A percentile compares a stretch with the other conserved stretches of the same genome.
These are phyloP conservation scores for Nakazawaea wickerhamii DNA, from an alignment of 805 yeast genomes.

Conservation along the genomic window DNA sequence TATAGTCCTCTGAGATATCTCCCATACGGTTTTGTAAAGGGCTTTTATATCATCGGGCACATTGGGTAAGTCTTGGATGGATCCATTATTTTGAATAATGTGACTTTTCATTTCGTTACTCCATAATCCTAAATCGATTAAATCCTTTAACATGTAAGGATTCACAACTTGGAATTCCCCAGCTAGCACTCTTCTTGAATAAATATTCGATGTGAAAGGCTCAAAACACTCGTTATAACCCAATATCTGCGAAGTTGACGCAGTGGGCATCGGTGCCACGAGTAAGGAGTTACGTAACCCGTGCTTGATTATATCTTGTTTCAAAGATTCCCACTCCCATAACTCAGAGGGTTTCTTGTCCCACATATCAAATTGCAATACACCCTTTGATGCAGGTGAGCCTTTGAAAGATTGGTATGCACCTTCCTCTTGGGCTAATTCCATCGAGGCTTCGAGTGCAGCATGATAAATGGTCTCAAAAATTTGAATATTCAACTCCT, in stretches of 20 bases:
- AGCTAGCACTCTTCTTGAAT: slow-evolving; percentile 56
- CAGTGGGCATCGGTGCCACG: slow-evolving; percentile 65
- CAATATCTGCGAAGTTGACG: slow-evolving; percentile 59
- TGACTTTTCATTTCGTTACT: slow-evolving; percentile 51
- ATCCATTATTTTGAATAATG: slow-evolving; percentile 53
- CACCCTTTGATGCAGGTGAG: slow-evolving; percentile 55
- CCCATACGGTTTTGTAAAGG: slow-evolving; percentile 58
- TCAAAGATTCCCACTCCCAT: slow-evolving; percentile 55
- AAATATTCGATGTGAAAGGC: slow-evolving; percentile 58
- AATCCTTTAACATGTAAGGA: slow-evolving; percentile 52
- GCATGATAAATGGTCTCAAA: slow-evolving; percentile 60
- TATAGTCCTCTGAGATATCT: slow-evolving; percentile 51
- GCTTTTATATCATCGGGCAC: slow-evolving; percentile 50
- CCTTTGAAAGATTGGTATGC: slow-evolving; percentile 46
- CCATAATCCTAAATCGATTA: slow-evolving; percentile 56
- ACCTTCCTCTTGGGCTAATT: slow-evolving; percentile 47
- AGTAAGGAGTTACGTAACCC: slow-evolving; percentile 55
- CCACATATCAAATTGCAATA: slow-evolving; percentile 56
- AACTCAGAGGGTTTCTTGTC: slow-evolving; percentile 52
- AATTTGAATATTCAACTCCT: slow-evolving; percentile 51
- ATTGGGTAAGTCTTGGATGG: slow-evolving; percentile 49
- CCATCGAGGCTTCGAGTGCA: slow-evolving; percentile 51
- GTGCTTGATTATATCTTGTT: slow-evolving; percentile 39
- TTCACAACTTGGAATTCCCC: slow-evolving; percentile 63
- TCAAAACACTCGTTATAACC: slow-evolving; percentile 61